Evolutionary conservation across 2,329 filamentous ascomycete genomes (phyloP), one percentile per base, ranked within the genome.

Genomic region (Botrytis tulipae): DNA sequence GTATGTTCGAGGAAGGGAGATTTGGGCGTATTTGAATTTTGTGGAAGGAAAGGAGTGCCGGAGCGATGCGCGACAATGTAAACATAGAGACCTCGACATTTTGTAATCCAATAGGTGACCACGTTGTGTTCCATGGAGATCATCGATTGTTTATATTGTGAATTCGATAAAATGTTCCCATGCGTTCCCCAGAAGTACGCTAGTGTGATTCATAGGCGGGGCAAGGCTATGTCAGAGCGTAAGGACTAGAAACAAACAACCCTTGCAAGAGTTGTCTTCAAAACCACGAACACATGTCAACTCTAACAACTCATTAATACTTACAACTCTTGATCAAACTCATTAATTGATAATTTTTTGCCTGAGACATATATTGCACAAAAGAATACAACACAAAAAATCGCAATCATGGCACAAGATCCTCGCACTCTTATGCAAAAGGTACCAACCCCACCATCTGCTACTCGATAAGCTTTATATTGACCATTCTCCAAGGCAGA

Each of bases 351-450:
- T 51, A 66, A 9, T 4, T 40, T 60, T 60, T 74, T 14, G 32
- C 12, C 44, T 22, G 37, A 20, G 62, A 42, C 7, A 59, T 68
- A 51, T 22, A 72, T 44, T 29, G 6, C 37, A n/a, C 46, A 32
- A 25, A 61, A 42, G 22, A 62, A 46, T 54, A 40, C 9, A 8
- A 35, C n/a, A 73, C n/a, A 35, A 32, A 29, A 25, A 12, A n/a
- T 29, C 35, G 7, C 68, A 74, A 77, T 72, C 75, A 94, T 94
- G 91, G 86, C 91, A 76, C 90, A 92, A 86, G 93, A 95, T 82
- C 93, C 93, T 76, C 90, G 91, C 82, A 91, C 90, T 77, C 86
- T 96, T 73, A 86, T 95, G 66, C 92, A 94, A 83, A 93, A 94
- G 88, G 92, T 94, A 79, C 54, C 10, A 77, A 78, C 75, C 78